Conservation (phyloP, 192 early-diverging fungal species). For the Backusella macrospora region DNA sequence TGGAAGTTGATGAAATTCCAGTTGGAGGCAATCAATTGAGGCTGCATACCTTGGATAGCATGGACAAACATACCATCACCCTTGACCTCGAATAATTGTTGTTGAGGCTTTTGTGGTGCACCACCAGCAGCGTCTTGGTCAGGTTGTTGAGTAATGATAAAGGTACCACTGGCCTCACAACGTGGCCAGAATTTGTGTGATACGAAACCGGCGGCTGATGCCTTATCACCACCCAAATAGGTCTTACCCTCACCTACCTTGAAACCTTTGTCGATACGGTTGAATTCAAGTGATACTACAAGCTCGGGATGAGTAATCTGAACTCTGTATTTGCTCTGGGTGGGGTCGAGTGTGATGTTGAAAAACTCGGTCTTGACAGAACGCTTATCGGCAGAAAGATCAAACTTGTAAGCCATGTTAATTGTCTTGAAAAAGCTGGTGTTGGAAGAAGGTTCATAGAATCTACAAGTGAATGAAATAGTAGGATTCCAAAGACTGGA, state of each 20-base stretch:
- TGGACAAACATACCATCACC: conserved; percentile 82
- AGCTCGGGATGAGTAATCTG: conserved; percentile 64
- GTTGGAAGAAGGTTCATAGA: conserved; percentile 63
- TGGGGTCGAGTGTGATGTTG: conserved; percentile 58
- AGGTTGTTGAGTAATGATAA: conserved; percentile 53
- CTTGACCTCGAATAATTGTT: conserved; percentile 64
- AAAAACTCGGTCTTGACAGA: conserved; percentile 80
- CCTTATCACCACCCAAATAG: conserved; percentile 65
- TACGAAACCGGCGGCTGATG: conserved; percentile 58
- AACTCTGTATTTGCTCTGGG: conserved; percentile 51
- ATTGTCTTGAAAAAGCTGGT: conserved; percentile 76
- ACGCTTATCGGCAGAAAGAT: conserved; percentile 67
- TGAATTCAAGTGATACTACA: conserved; percentile 69
- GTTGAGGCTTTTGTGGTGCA: conserved; percentile 36
- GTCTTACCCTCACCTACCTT: conserved; percentile 85
- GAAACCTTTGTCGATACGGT: conserved; percentile 67
- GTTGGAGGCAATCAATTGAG: conserved; percentile 78
- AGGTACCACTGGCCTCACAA: conserved; percentile 68
- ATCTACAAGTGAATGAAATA: conserved; percentile 75
- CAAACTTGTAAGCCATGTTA: conserved; percentile 71
- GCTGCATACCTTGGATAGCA: conserved; percentile 84
- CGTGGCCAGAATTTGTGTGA: conserved; percentile 85
- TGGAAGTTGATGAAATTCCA: conserved; percentile 91
- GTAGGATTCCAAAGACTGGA: conserved; percentile 55
- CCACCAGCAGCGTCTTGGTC: neutral